Conservation (phyloP, 345 rosid genomes). For the Eucalyptus microcorys region DNA sequence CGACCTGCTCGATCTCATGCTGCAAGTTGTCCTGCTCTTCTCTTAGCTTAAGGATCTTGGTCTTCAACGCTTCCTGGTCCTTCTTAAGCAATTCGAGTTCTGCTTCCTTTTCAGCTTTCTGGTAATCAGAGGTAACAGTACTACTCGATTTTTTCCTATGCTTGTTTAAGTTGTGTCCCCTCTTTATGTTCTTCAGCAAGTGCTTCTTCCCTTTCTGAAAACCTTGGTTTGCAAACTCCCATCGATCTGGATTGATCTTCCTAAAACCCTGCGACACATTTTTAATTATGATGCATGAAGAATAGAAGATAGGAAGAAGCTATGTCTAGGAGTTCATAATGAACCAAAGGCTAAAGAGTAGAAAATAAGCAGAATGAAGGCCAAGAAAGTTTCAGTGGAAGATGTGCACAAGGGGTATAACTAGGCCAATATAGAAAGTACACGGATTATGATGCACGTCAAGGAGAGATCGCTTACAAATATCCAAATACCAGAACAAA, state of each 20-base stretch:
- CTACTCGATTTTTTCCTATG: not conserved
- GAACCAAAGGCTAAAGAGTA: not conserved
- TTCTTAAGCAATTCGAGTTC: conserved; percentile 4
- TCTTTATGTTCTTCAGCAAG: conserved; percentile 43
- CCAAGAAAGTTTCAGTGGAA: not conserved
- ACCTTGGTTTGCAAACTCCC: conserved; percentile 55
- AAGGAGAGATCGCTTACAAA: too few species aligned
- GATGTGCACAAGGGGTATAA: too few species aligned
- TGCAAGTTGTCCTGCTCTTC: conserved; percentile 26
- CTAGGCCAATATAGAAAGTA: too few species aligned
- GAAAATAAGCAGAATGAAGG: not conserved
- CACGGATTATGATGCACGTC: too few species aligned
- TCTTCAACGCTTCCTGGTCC: conserved; percentile 1
- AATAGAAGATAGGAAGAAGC: not conserved
- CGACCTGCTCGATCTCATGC: conserved; percentile 10
- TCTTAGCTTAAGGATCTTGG: conserved; percentile 27
- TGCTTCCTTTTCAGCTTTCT: not conserved
- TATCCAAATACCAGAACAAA: too few species aligned
- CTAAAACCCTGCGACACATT: not conserved
- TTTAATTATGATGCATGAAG: not conserved
- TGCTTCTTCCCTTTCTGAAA: conserved; percentile 41
- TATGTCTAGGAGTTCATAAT: not conserved
- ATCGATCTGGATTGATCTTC: conserved; percentile 37
- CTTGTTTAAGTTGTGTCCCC: not conserved
- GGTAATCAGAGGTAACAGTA: not conserved